phyloP scores from a whole-genome alignment of 768 basidiomycete genomes.

The Hemileccinum impolitum region DNA sequence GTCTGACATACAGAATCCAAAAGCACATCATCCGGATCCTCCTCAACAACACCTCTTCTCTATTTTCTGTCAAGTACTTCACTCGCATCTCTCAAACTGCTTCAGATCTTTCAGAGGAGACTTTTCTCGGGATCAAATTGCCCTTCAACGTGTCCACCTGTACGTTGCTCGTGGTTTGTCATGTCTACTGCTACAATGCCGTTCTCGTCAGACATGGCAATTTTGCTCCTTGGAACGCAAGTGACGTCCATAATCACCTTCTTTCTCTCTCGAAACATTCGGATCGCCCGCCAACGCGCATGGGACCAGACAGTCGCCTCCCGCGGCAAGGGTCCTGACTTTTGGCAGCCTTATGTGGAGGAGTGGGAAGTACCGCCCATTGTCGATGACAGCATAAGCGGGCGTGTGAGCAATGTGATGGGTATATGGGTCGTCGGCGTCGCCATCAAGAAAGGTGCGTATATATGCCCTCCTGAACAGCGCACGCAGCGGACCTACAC shows the following conservation, averaged over 20 bases:
- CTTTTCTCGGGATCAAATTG: conserved; percentile 59
- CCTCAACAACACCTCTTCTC: conserved; percentile 24
- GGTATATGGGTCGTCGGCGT: conserved; percentile 14
- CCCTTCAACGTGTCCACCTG: conserved; percentile 74
- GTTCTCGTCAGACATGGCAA: conserved; percentile 56
- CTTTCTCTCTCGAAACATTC: conserved; percentile 82
- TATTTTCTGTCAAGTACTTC: conserved; percentile 26
- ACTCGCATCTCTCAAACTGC: conserved; percentile 28
- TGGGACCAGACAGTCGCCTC: conserved; percentile 83
- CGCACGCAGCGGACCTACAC: too few species aligned
- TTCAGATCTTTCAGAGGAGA: conserved; percentile 39
- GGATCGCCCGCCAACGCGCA: conserved; percentile 71
- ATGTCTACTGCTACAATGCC: background rate
- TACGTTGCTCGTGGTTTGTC: conserved; percentile 27
- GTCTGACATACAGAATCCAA: conserved; percentile 71
- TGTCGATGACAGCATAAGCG: conserved; percentile 30
- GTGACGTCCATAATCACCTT: conserved; percentile 72
- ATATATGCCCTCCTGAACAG: background rate
- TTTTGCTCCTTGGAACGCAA: conserved; percentile 72
- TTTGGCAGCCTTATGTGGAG: conserved; percentile 83
- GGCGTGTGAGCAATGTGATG: conserved; percentile 10
- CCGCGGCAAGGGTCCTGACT: conserved; percentile 75
- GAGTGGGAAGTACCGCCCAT: conserved; percentile 69
- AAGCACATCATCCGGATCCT: conserved; percentile 51
- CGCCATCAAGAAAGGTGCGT: conserved; percentile 24